Conservation (phyloP, 2,329 filamentous ascomycete genomes). For the Phaeosphaeriaceae sp. region DNA sequence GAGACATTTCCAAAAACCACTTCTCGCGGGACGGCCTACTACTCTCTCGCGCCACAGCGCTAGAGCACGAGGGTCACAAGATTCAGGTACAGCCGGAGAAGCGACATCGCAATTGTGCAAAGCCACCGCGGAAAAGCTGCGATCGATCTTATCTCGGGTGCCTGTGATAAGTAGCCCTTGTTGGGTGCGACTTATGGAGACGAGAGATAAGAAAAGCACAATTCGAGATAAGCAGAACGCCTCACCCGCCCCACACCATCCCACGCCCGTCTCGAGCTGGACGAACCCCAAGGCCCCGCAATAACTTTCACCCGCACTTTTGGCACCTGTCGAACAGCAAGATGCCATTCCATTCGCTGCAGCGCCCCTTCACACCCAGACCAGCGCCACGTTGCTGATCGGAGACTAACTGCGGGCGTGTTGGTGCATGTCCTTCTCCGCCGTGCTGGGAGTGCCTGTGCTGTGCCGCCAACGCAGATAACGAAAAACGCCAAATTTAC, state of each 20-base stretch:
- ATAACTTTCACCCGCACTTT: constrained; percentile 23
- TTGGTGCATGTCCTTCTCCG: constrained; percentile 25
- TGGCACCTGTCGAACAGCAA: constrained; percentile 6
- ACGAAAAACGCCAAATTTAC: constrained; percentile 28
- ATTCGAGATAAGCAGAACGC: too few species aligned
- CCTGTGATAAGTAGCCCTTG: constrained; percentile 39
- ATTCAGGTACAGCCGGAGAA: constrained; percentile 5
- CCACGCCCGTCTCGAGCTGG: constrained; percentile 27
- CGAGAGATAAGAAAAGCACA: constrained; percentile 49
- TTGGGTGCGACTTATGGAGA: constrained; percentile 17
- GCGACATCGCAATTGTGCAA: constrained; percentile 33
- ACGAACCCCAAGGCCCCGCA: constrained; percentile 23
- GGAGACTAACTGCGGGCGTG: constrained; percentile 14
- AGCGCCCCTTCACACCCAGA: constrained; percentile 12
- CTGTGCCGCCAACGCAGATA: constrained; percentile 32
- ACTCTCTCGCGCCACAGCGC: constrained; percentile 14
- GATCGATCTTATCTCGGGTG: constrained; percentile 32
- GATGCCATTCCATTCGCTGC: constrained; percentile 16
- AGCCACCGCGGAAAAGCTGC: constrained; percentile 42
- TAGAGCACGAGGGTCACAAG: constrained; percentile 8
- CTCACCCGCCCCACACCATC: constrained; percentile 41
- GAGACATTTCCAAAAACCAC: too few species aligned
- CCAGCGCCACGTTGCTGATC: constrained; percentile 26
- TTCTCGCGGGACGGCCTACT: too few species aligned
- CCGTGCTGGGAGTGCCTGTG: constrained; percentile 11